Conservation (phyloP, 176 grass and related monocot genomes). For the Oryza glaberrima region DNA sequence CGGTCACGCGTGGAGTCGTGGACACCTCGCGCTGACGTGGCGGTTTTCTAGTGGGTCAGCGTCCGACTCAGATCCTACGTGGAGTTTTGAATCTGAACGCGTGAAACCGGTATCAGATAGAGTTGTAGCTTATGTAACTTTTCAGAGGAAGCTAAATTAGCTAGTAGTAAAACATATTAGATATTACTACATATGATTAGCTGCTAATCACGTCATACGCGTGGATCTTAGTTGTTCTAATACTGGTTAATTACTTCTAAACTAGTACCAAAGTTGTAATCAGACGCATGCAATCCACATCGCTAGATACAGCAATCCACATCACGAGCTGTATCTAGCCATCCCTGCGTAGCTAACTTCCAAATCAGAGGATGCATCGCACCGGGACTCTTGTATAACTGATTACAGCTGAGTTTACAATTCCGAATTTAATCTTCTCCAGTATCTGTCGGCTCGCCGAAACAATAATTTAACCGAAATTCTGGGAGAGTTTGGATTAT, state of each 20-base stretch:
- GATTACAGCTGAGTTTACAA: not conserved
- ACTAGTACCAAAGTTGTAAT: not conserved
- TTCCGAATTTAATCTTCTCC: not conserved
- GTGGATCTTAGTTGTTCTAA: not conserved
- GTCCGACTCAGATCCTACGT: slow-evolving; percentile 34
- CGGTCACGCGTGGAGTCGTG: not conserved
- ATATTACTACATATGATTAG: not conserved
- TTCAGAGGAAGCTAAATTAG: not conserved
- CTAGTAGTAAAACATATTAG: not conserved
- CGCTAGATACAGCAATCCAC: not conserved
- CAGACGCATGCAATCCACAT: not conserved
- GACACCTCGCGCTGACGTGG: slow-evolving; percentile 10
- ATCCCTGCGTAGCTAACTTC: not conserved
- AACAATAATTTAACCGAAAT: not conserved
- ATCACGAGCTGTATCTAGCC: not conserved
- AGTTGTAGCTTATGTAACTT: too few species aligned
- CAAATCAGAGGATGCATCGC: not conserved
- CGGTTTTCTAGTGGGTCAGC: not conserved
- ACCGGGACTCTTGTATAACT: not conserved
- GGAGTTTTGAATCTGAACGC: not conserved
- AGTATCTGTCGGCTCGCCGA: not conserved
- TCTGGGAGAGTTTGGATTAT: not conserved
- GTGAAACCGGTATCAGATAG: not conserved
- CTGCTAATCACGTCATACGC: not conserved
- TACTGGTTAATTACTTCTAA: not conserved